Evolutionary conservation across 441 rosid genomes (phyloP), one percentile per base, ranked within the genome.

Genomic region (Breynia disticha): DNA sequence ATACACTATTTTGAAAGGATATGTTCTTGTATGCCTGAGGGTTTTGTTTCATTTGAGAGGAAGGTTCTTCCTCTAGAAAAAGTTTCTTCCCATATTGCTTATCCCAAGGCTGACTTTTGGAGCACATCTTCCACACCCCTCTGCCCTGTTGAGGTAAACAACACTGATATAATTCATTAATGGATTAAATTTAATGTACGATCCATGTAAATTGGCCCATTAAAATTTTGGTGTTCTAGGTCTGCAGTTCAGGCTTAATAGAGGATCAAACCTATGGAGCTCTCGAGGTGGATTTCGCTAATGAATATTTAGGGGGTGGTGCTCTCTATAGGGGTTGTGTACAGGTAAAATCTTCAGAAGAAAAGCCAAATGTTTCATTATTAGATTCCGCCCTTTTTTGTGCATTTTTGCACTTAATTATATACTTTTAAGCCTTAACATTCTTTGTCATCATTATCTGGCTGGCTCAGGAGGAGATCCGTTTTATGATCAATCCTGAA

Each of bases 401-500:
- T 4, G 35, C 35, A 28, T 28, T 3, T 28, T 1, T 52, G 44
- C 22, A 32, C 43, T 19, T 32, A 35, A 16, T 19, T 17, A 4
- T 37, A 0, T 11, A 11, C 15, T 24, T 24, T 13, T 50, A n/a
- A n/a, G n/a, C n/a, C n/a, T 61, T 45, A 13, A 56, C 42, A 47
- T 39, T 39, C 17, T 42, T 63, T 57, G 9, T 61, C 28, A 28
- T 62, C 22, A 10, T 51, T 17, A 38, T 49, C 52, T 22, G 6
- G 22, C 6, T 62, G 50, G 16, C 70, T 67, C 71, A 88, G 98
- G 98, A 91, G 78, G 98, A 93, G 76, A 86, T 93, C 62, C 95
- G 88, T 60, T 88, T 91, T 79, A 81, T 91, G 97, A 79, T 86
- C 72, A 84, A 79, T 79, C 98, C 97, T 44, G 97, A 93, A 67